A percentile compares a stretch with the other conserved stretches of the same genome.
phyloP scores from a whole-genome alignment of 106 monocot species.

The Posidonia australis region DNA sequence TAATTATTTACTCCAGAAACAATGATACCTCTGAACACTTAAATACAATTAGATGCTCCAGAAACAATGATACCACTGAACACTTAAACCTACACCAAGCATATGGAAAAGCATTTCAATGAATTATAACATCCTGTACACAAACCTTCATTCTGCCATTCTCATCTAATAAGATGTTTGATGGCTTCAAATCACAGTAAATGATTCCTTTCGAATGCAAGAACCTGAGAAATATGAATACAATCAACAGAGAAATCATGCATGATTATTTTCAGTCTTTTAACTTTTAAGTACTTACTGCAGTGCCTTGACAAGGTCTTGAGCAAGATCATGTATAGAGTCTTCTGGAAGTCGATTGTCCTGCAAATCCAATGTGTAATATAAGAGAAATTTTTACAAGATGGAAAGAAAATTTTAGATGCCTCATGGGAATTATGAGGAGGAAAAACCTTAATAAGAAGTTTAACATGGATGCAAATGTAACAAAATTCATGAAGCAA shows the following conservation, averaged over 20 bases:
- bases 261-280: not conserved
- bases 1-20: not conserved
- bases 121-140: not conserved
- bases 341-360: constrained; percentile 78
- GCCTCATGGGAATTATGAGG: no score
- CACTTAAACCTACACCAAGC: not conserved
- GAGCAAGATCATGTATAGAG: constrained; percentile 85
- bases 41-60: not conserved
- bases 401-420: not conserved
- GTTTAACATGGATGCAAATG: no score
- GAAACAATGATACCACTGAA: not conserved
- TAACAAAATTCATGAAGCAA: no score
- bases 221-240: constrained; percentile 28
- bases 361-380: constrained; percentile 25
- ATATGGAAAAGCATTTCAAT: not conserved
- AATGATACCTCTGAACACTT: not conserved
- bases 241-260: not conserved
- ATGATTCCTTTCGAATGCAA: constrained; percentile 91
- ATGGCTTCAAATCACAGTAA: constrained; percentile 92
- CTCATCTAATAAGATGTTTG: constrained; percentile 93
- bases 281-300: constrained; percentile 53
- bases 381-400: not conserved
- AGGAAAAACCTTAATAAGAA: no score
- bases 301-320: constrained; percentile 80
- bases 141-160: constrained; percentile 81